A percentile compares a stretch with the other conserved stretches of the same genome.
Conservation (phyloP, 805 yeast genomes). For the Ogataea zsoltii region DNA sequence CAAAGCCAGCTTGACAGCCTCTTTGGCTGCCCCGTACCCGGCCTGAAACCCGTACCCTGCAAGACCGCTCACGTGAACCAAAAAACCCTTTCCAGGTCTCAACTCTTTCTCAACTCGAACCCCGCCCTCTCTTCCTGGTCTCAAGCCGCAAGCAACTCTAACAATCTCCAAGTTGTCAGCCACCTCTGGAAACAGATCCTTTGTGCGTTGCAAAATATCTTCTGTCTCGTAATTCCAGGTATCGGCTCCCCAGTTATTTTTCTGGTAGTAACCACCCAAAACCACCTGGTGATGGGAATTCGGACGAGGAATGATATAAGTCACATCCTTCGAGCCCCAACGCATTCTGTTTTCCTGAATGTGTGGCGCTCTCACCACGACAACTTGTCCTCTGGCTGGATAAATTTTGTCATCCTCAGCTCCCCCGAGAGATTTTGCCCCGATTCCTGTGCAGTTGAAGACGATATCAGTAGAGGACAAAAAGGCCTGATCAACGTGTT, state of each 20-base stretch:
- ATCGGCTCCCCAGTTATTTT: constrained; percentile 61
- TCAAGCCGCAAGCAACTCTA: constrained; percentile 68
- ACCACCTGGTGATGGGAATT: constrained; percentile 63
- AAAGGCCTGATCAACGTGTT: constrained; percentile 59
- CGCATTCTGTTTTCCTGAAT: constrained; percentile 56
- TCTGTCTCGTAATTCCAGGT: constrained; percentile 48
- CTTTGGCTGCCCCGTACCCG: constrained; percentile 59
- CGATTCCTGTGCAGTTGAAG: constrained; percentile 78
- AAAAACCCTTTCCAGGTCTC: constrained; percentile 40
- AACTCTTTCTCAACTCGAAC: constrained; percentile 63
- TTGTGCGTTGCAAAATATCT: constrained; percentile 53
- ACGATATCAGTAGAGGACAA: constrained; percentile 43
- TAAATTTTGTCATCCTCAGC: constrained; percentile 60
- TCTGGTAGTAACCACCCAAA: constrained; percentile 74
- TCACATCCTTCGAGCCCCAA: constrained; percentile 63
- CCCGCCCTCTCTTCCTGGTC: constrained; percentile 80
- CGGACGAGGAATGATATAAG: constrained; percentile 75
- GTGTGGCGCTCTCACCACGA: constrained; percentile 70
- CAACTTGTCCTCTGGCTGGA: constrained; percentile 82
- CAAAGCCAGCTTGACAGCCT: constrained; percentile 40
- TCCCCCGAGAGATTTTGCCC: constrained; percentile 64
- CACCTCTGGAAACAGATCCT: constrained; percentile 51
- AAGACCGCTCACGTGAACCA: constrained; percentile 75
- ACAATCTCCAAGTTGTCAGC: constrained; percentile 49
- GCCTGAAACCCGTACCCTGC: constrained; percentile 68